phyloP scores from a whole-genome alignment of 805 yeast species.

The Metschnikowia proteae region DNA sequence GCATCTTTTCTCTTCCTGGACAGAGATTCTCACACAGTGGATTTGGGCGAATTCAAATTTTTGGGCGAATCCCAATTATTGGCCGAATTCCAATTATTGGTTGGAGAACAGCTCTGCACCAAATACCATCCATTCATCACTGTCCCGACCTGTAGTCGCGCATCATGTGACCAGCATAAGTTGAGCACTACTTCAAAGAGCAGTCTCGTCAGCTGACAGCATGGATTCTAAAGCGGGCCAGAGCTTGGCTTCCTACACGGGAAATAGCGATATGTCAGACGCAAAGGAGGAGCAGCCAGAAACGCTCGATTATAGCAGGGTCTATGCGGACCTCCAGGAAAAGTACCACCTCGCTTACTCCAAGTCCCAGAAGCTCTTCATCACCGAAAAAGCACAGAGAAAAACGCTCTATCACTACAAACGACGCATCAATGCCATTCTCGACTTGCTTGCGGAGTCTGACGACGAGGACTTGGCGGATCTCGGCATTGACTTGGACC shows the following conservation, averaged over 20 bases:
- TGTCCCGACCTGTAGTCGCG: background rate
- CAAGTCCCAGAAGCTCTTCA: conserved; percentile 25
- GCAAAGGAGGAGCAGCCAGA: background rate
- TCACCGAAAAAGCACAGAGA: conserved; percentile 33
- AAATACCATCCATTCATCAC: too few species aligned
- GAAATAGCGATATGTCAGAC: background rate
- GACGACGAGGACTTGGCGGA: conserved; percentile 10
- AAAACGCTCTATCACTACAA: conserved; percentile 32
- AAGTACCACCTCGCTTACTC: conserved; percentile 23
- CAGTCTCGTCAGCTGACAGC: background rate
- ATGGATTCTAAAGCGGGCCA: background rate
- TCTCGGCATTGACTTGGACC: conserved; percentile 8
- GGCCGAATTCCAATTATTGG: too few species aligned
- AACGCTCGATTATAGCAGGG: conserved; percentile 22
- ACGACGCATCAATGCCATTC: conserved; percentile 35
- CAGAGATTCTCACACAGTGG: too few species aligned
- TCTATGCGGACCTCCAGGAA: conserved; percentile 28
- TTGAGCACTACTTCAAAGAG: background rate
- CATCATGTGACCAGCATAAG: background rate
- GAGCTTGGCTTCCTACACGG: background rate
- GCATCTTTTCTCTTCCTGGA: too few species aligned
- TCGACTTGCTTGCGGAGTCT: conserved; percentile 25
- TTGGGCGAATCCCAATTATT: too few species aligned
- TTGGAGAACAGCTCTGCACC: too few species aligned
- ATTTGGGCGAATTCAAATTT: too few species aligned